These are phyloP conservation scores for Raddia guianensis DNA, from an alignment of 176 grass and related monocot species.

Conservation along the genomic window DNA sequence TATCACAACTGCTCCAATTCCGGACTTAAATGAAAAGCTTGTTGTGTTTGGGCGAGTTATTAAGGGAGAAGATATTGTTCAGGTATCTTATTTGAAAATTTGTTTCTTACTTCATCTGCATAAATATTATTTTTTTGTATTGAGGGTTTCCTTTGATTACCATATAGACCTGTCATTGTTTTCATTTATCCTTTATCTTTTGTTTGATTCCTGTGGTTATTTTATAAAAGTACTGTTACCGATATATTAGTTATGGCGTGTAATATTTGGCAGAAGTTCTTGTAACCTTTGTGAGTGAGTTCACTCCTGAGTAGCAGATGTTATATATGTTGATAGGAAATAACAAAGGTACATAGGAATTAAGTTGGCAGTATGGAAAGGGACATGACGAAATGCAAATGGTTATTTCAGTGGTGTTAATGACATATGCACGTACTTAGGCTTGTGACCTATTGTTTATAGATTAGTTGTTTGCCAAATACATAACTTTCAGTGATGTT, in stretches of 20 bases:
- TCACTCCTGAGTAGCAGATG: not conserved
- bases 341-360: not conserved
- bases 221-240: not conserved
- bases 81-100: conserved; percentile 57
- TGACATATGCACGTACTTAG: not conserved
- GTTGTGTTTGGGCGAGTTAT: conserved; percentile 86
- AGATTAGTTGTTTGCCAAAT: not conserved
- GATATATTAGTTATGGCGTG: conserved; percentile 9
- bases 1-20: conserved; percentile 94
- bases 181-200: conserved; percentile 6
- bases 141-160: not conserved
- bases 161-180: not conserved
- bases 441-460: not conserved
- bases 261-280: not conserved
- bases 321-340: not conserved
- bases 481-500: not conserved
- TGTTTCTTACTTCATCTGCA: conserved; percentile 11
- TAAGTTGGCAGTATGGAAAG: not conserved
- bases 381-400: not conserved
- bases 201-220: conserved; percentile 23
- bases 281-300: not conserved
- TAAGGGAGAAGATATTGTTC: conserved; percentile 88
- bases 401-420: not conserved
- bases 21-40: conserved; percentile 89
- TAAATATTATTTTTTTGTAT: not conserved